Conservation (phyloP, 1,139 yeast species). For the Kodamaea fungicola region DNA sequence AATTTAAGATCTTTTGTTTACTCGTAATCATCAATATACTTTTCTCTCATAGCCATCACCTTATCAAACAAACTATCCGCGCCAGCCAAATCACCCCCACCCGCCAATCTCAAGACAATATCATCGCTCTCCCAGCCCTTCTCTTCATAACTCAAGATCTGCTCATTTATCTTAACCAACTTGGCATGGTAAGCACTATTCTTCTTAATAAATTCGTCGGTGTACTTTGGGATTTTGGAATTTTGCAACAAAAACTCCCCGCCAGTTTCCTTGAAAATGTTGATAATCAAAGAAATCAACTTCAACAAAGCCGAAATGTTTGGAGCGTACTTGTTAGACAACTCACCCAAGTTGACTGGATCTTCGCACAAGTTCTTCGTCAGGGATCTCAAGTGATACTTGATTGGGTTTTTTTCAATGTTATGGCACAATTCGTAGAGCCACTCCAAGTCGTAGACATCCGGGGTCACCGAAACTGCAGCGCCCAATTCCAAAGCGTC, state of each 20-base stretch:
- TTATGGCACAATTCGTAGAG: constrained; percentile 41
- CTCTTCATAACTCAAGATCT: constrained; percentile 29
- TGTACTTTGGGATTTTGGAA: constrained; percentile 41
- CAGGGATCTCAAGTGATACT: constrained; percentile 46
- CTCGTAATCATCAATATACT: constrained; percentile 28
- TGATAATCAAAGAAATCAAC: constrained; percentile 27
- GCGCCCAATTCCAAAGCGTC: constrained; percentile 3
- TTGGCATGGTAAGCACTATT: constrained; percentile 21
- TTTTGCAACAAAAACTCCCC: constrained; percentile 38
- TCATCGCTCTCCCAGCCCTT: constrained; percentile 43
- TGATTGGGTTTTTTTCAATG: constrained; percentile 47
- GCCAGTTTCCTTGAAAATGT: constrained; percentile 32
- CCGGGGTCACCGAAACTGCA: constrained; percentile 8
- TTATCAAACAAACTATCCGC: constrained; percentile 17
- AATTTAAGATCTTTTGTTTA: no score
- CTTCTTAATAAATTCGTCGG: constrained; percentile 22
- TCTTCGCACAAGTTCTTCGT: constrained; percentile 35
- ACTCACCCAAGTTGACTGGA: constrained; percentile 37
- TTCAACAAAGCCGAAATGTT: constrained; percentile 26
- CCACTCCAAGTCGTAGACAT: constrained; percentile 29
- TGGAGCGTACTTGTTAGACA: constrained; percentile 22
- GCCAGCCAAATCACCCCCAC: constrained; percentile 12
- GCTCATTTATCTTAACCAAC: constrained; percentile 21
- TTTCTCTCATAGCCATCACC: constrained; percentile 28
- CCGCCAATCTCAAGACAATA: constrained; percentile 31